Percentiles rank a stretch among this genome's conserved stretches.
Conservation (phyloP, 2,329 filamentous ascomycete species). For the Zasmidium cellare region DNA sequence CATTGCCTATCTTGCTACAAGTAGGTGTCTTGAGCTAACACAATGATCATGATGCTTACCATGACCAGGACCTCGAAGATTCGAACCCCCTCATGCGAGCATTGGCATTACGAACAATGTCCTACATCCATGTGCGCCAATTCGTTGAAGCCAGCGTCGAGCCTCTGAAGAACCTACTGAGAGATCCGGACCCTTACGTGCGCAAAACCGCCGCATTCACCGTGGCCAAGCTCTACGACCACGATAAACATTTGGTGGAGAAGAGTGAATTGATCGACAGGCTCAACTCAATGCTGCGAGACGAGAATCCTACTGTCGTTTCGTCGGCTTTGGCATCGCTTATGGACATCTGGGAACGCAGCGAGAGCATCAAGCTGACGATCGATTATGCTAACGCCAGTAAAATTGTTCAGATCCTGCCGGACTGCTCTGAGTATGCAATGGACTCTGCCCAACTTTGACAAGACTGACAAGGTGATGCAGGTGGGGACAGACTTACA, state of each 20-base stretch:
- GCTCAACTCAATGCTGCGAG: slow-evolving; percentile 83
- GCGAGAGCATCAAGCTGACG: slow-evolving; percentile 94
- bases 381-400: slow-evolving; percentile 97
- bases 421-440: slow-evolving; percentile 92
- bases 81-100: slow-evolving; percentile 89
- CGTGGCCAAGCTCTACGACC: slow-evolving; percentile 96
- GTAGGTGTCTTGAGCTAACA: slow-evolving; percentile 48
- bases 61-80: slow-evolving; percentile 81
- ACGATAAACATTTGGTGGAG: slow-evolving; percentile 88
- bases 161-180: slow-evolving; percentile 78
- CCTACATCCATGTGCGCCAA: slow-evolving; percentile 93
- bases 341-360: slow-evolving; percentile 98
- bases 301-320: slow-evolving; percentile 97
- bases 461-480: slow-evolving; percentile 11
- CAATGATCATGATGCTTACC: background rate
- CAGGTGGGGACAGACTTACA: slow-evolving; percentile 98
- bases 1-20: slow-evolving; percentile 80
- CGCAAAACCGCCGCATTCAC: slow-evolving; percentile 96
- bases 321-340: slow-evolving; percentile 86
- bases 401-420: slow-evolving; percentile 94
- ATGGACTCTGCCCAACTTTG: no score
- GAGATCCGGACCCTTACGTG: slow-evolving; percentile 90
- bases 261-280: slow-evolving; percentile 87
- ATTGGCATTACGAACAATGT: slow-evolving; percentile 89
- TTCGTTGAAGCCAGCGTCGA: slow-evolving; percentile 90